These are phyloP conservation scores for Primulina huaijiensis DNA, from an alignment of 257 asterid species.

Conservation along the genomic window DNA sequence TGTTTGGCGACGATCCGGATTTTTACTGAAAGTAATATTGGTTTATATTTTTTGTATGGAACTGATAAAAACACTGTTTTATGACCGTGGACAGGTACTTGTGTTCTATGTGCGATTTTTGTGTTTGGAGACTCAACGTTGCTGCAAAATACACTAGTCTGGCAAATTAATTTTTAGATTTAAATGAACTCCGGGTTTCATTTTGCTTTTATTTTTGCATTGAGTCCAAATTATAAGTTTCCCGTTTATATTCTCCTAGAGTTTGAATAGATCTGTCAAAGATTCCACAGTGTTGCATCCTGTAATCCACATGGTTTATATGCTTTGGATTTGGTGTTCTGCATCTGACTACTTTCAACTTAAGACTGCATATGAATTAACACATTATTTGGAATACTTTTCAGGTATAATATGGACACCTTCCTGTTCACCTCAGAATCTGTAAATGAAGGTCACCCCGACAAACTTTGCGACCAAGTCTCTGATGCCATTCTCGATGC, in stretches of 20 bases:
- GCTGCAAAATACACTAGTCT: background rate
- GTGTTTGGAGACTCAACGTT: background rate
- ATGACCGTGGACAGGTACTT: background rate
- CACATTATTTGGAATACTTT: background rate
- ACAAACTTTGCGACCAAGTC: conserved; percentile 92
- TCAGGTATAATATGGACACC: conserved; percentile 66
- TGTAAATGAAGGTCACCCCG: conserved; percentile 90
- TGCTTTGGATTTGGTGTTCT: background rate
- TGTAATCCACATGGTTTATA: background rate
- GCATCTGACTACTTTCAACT: background rate
- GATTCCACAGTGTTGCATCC: background rate
- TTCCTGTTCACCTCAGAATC: conserved; percentile 83
- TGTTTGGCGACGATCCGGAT: background rate
- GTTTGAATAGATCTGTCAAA: background rate
- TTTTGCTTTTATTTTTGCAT: no score
- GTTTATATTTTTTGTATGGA: background rate
- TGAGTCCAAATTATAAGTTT: background rate
- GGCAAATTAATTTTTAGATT: background rate
- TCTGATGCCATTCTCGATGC: conserved; percentile 95
- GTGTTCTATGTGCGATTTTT: background rate
- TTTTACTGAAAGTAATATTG: background rate
- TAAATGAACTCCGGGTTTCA: background rate
- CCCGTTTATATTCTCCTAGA: background rate
- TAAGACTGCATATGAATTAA: background rate
- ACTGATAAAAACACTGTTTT: background rate